Percentiles rank a stretch among this genome's conserved stretches.
Evolutionary conservation across 2,329 filamentous ascomycete species (phyloP).

Genomic region (Calonectria naviculata): DNA sequence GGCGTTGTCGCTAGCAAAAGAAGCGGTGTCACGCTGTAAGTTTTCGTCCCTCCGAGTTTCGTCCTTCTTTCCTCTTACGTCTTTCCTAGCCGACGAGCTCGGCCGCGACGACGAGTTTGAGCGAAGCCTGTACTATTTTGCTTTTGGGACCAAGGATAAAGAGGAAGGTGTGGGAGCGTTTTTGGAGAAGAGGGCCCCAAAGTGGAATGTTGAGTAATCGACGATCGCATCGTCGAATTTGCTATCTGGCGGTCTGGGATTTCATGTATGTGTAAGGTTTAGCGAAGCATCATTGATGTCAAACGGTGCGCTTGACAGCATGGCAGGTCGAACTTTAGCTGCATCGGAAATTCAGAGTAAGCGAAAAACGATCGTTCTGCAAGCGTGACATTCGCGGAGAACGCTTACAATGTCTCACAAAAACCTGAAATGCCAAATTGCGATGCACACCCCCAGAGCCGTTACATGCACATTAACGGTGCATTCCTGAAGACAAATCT

Average conservation of each 20-base stretch:
- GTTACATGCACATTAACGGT: background rate
- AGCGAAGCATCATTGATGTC: background rate
- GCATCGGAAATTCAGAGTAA: constrained; percentile 3
- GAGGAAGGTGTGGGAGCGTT: constrained; percentile 44
- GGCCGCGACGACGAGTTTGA: constrained; percentile 47
- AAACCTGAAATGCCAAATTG: background rate
- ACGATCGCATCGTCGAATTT: background rate
- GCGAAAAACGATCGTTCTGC: background rate
- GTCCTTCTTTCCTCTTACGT: background rate
- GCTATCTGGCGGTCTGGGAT: background rate
- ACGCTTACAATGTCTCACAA: background rate
- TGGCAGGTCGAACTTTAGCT: background rate
- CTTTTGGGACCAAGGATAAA: constrained; percentile 47
- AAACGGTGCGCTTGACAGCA: background rate
- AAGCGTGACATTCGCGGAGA: background rate
- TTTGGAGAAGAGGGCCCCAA: constrained; percentile 40
- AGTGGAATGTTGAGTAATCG: constrained; percentile 26
- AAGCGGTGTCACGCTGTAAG: constrained; percentile 42
- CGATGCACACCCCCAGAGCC: background rate
- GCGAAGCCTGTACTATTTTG: constrained; percentile 48
- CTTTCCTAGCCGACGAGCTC: constrained; percentile 37
- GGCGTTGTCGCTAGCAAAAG: constrained; percentile 43
- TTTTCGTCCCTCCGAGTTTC: background rate
- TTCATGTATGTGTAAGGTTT: background rate
- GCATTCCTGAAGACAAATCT: background rate